phyloP scores from a whole-genome alignment of 768 basidiomycete genomes.

The Tricholoma sp. region DNA sequence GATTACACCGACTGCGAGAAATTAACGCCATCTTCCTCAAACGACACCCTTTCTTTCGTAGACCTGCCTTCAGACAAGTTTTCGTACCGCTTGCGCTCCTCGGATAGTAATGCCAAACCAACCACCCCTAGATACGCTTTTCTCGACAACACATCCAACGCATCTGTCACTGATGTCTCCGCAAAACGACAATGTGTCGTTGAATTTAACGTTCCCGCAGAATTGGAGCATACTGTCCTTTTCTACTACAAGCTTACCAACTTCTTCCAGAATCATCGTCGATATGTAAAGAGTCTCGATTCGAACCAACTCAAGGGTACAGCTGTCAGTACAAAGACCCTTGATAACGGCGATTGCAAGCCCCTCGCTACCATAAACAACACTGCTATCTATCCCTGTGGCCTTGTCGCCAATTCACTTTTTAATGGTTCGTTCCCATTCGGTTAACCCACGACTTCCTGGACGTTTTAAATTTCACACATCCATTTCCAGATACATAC shows the following conservation, averaged over 20 bases:
- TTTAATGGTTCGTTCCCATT: conserved; percentile 72
- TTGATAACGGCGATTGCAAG: conserved; percentile 81
- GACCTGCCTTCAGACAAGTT: conserved; percentile 64
- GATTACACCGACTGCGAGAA: conserved; percentile 94
- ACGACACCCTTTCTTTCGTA: conserved; percentile 33
- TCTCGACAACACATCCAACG: conserved; percentile 47
- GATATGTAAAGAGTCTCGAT: conserved; percentile 91
- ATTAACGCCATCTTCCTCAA: conserved; percentile 38
- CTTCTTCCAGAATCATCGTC: conserved; percentile 97
- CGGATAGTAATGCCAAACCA: conserved; percentile 46
- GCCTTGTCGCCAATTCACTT: conserved; percentile 92
- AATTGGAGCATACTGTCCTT: conserved; percentile 70
- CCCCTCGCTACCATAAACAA: conserved; percentile 60
- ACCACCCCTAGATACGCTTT: conserved; percentile 73
- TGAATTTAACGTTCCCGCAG: conserved; percentile 76
- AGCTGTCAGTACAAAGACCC: conserved; percentile 36
- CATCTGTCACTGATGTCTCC: conserved; percentile 36
- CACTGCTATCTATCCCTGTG: conserved; percentile 86
- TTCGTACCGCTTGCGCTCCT: conserved; percentile 56
- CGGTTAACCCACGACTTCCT: background rate
- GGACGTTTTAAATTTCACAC: conserved; percentile 2
- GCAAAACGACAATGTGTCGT: conserved; percentile 64
- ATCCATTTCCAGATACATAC: conserved; percentile 62
- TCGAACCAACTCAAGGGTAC: conserved; percentile 82
- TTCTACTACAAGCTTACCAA: conserved; percentile 96